These are phyloP conservation scores for Cryptococcus wingfieldii DNA, from an alignment of 1,284 basidiomycete species.

Conservation along the genomic window DNA sequence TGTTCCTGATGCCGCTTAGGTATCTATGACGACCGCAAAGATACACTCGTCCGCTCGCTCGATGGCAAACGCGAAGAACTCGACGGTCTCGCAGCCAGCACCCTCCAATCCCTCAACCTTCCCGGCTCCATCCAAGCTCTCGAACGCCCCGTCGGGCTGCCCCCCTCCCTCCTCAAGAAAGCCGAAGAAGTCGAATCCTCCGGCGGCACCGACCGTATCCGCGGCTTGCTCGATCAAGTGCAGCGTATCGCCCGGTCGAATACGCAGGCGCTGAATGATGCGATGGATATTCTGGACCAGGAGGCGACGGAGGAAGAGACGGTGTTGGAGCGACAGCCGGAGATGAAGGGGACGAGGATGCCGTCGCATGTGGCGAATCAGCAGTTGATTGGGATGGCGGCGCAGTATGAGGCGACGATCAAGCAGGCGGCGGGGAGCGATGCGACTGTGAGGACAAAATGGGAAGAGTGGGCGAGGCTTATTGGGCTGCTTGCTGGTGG, in stretches of 20 bases:
- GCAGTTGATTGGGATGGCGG: constrained; percentile 65
- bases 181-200: constrained; percentile 78
- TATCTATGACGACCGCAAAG: constrained; percentile 81
- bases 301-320: constrained; percentile 83
- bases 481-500: constrained; percentile 67
- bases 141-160: constrained; percentile 79
- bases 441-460: constrained; percentile 68
- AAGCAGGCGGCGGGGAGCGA: constrained; percentile 71
- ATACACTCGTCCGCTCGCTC: constrained; percentile 66
- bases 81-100: constrained; percentile 61
- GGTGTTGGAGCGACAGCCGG: constrained; percentile 51
- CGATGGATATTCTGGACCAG: constrained; percentile 79
- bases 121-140: constrained; percentile 84
- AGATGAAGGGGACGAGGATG: constrained; percentile 50
- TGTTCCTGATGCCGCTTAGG: constrained; percentile 51
- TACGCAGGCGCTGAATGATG: constrained; percentile 66
- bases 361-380: constrained; percentile 76
- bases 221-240: constrained; percentile 68
- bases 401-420: constrained; percentile 68
- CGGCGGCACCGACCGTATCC: constrained; percentile 69
- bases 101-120: constrained; percentile 68
- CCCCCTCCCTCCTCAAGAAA: constrained; percentile 79
- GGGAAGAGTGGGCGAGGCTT: constrained; percentile 77
- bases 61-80: constrained; percentile 61
- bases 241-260: constrained; percentile 64